Evolutionary conservation across 768 basidiomycete species (phyloP).

Genomic region (Collybia sordida): DNA sequence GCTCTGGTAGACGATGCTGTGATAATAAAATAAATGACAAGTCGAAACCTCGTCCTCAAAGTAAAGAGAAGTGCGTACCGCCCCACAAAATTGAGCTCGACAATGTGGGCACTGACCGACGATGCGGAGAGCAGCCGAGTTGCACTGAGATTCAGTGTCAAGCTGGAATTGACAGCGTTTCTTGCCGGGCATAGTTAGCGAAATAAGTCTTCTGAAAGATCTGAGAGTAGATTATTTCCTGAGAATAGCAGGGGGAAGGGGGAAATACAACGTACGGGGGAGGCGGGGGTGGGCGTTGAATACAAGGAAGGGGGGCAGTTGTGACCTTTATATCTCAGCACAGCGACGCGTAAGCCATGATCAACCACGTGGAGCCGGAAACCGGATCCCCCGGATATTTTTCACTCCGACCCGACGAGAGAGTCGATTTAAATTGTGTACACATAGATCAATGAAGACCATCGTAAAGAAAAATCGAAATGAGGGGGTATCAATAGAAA

Average conservation of each 20-base stretch:
- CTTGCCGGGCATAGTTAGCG: conserved; percentile 69
- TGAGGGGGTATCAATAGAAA: conserved; percentile 3
- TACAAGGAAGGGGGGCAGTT: conserved; percentile 4
- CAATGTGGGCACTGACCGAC: conserved; percentile 87
- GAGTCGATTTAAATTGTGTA: too few relatives aligned
- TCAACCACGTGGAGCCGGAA: conserved; percentile 15
- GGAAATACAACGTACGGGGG: conserved; percentile 5
- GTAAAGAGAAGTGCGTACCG: conserved; percentile 46
- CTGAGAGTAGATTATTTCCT: background rate
- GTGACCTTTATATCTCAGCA: conserved; percentile 13
- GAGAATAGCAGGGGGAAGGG: background rate
- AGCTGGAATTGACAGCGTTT: conserved; percentile 79
- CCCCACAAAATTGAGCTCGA: conserved; percentile 71
- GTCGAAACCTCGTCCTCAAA: conserved; percentile 3
- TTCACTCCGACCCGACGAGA: conserved; percentile 2
- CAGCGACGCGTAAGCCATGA: conserved; percentile 35
- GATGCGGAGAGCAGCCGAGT: conserved; percentile 76
- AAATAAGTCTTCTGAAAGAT: conserved; percentile 1
- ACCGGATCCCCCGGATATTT: background rate
- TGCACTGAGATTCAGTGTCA: conserved; percentile 58
- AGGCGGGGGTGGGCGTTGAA: conserved; percentile 7
- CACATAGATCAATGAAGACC: background rate
- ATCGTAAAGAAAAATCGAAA: background rate
- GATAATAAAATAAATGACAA: conserved; percentile 16
- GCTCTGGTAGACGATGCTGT: conserved; percentile 88